These are phyloP conservation scores for Monilinia laxa DNA, from an alignment of 2,329 filamentous ascomycete genomes.

Conservation along the genomic window DNA sequence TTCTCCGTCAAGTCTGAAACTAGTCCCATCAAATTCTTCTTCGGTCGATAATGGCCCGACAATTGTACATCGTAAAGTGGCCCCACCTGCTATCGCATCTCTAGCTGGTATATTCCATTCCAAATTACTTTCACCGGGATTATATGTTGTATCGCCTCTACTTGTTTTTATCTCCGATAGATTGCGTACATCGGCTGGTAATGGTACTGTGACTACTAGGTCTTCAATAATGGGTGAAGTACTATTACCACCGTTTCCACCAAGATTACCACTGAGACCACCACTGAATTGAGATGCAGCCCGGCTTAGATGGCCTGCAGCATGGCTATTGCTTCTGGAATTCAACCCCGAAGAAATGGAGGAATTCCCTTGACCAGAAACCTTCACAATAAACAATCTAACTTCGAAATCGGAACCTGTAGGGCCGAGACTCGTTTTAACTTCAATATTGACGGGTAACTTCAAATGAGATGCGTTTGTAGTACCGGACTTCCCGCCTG, in stretches of 20 bases:
- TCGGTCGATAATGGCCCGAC: constrained; percentile 60
- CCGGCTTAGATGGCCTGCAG: constrained; percentile 41
- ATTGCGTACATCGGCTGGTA: constrained; percentile 77
- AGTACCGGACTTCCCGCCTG: constrained; percentile 55
- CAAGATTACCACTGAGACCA: constrained; percentile 41
- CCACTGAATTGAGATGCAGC: constrained; percentile 49
- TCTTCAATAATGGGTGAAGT: constrained; percentile 65
- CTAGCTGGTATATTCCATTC: constrained; percentile 83
- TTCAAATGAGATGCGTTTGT: constrained; percentile 63
- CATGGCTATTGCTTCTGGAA: constrained; percentile 41
- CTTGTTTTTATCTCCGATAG: constrained; percentile 78
- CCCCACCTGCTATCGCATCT: constrained; percentile 69
- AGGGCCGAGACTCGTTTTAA: constrained; percentile 75
- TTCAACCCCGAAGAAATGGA: constrained; percentile 43
- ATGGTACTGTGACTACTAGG: constrained; percentile 72
- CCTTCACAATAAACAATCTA: constrained; percentile 67
- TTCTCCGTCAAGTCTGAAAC: constrained; percentile 40
- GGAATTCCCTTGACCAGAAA: constrained; percentile 51
- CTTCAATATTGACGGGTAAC: constrained; percentile 77
- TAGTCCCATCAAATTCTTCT: constrained; percentile 46
- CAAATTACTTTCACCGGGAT: constrained; percentile 66
- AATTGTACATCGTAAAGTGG: constrained; percentile 77
- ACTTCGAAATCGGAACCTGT: constrained; percentile 86
- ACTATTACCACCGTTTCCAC: constrained; percentile 47
- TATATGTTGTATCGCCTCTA: constrained; percentile 81